phyloP scores from a whole-genome alignment of 495 filamentous ascomycete genomes.

The Podospora pseudocomata region DNA sequence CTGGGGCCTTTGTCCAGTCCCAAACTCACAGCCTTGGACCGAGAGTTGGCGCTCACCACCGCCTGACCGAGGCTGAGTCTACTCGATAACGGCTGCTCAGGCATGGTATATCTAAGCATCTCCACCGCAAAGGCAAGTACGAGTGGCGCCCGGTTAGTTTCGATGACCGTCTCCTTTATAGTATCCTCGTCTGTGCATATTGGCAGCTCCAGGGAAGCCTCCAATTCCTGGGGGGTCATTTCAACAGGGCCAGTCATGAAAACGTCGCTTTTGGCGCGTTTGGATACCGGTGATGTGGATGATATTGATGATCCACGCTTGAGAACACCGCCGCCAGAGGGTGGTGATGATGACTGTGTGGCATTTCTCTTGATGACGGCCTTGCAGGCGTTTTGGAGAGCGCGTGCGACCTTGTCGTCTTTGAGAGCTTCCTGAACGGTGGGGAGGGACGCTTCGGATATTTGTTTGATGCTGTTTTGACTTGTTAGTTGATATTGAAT shows the following conservation, averaged over 20 bases:
- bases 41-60: slow-evolving; percentile 71
- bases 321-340: slow-evolving; percentile 16
- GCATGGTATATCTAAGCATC: slow-evolving; percentile 73
- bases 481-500: not conserved
- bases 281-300: slow-evolving; percentile 26
- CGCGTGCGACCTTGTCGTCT: slow-evolving; percentile 69
- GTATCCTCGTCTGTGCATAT: slow-evolving; percentile 53
- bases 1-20: slow-evolving; percentile 64
- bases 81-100: slow-evolving; percentile 76
- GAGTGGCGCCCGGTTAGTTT: slow-evolving; percentile 76
- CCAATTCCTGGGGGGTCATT: slow-evolving; percentile 58
- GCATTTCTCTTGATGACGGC: slow-evolving; percentile 49
- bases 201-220: slow-evolving; percentile 64
- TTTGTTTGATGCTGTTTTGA: slow-evolving; percentile 50
- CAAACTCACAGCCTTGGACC: slow-evolving; percentile 68
- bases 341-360: not conserved
- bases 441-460: slow-evolving; percentile 56
- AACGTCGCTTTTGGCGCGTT: slow-evolving; percentile 41
- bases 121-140: slow-evolving; percentile 76
- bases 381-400: slow-evolving; percentile 64
- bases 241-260: slow-evolving; percentile 37
- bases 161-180: slow-evolving; percentile 53
- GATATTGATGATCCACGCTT: slow-evolving; percentile 37
- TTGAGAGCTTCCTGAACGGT: slow-evolving; percentile 57
- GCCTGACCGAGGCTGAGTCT: slow-evolving; percentile 75